Evolutionary conservation across 129 eudicot species (phyloP), one percentile per base, ranked within the genome.

Genomic region (Cynara cardunculus): DNA sequence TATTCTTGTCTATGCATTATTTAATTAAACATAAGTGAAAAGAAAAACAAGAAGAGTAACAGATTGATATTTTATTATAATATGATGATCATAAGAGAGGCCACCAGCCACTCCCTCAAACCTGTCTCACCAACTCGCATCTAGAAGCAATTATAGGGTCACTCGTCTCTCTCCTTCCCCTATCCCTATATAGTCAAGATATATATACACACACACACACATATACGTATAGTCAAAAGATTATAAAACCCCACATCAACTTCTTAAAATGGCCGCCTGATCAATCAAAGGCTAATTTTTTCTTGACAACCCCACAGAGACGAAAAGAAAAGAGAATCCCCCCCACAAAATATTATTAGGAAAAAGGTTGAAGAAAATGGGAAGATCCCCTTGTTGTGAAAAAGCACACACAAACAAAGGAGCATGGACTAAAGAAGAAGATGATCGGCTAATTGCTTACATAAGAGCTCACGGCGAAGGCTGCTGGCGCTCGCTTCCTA

Each of bases 361-460:
- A 5, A 80, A 73, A 64, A 39, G 11, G 74, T 32, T 16, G 18
- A 11, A 25, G 28, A 76, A 78, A 84, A 94, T 94, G 99, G 99
- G 99, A 71, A 89, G 99, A 88, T 94, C 99, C 21, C 99, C 99
- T 78, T 94, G 99, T 70, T 94, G 99, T 84, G 99, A 94, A 83
- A 94, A 94, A 77, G 99, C 99, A 70, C 98, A 94, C 85, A 94
- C 98, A 59, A 94, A 94, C 86, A 94, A 94, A 89, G 98, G 98
- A 73, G 99, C 99, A 24, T 94, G 99, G 99, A 94, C 99, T 34
- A 94, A 92, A 72, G 99, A 94, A 85, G 99, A 94, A 89, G 99
- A 94, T 74, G 96, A 92, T 78, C 89, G 99, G 10, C 83, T 94
- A 7, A 89, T 94, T 5, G 87, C 96, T 72, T 92, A 92, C 28